Evolutionary conservation across 2,329 filamentous ascomycete genomes (phyloP).

Genomic region (Sclerotiophoma versabilis): DNA sequence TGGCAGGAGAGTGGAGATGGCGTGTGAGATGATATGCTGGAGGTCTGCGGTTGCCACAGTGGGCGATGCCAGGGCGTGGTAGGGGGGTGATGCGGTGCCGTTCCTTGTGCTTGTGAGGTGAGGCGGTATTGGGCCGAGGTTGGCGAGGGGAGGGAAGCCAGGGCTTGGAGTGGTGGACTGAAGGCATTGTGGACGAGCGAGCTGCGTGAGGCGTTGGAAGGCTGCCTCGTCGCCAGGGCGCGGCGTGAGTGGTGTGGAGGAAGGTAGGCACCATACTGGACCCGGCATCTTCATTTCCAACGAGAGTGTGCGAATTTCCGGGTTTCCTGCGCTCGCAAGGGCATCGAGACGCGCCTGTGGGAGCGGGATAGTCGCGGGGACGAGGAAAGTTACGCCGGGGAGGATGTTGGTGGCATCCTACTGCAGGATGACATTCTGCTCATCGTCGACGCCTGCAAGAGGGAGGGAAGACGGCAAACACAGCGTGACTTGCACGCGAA

Average conservation of each 20-base stretch:
- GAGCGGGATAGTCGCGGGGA: constrained; percentile 5
- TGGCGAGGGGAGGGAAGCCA: neutral
- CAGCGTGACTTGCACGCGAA: constrained; percentile 20
- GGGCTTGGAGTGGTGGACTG: neutral
- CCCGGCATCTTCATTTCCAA: constrained; percentile 14
- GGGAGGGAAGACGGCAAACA: constrained; percentile 16
- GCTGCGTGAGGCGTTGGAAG: constrained; percentile 13
- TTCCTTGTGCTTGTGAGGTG: neutral
- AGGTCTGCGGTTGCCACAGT: neutral
- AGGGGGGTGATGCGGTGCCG: neutral
- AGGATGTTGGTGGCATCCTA: constrained; percentile 28
- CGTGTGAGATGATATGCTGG: constrained; percentile 5
- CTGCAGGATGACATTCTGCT: constrained; percentile 24
- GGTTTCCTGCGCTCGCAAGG: constrained; percentile 19
- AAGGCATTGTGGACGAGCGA: constrained; percentile 11
- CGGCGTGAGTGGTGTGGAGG: neutral
- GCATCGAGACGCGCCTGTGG: constrained; percentile 6
- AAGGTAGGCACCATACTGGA: constrained; percentile 15
- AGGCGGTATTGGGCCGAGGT: neutral
- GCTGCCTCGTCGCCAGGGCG: constrained; percentile 12
- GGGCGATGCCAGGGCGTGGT: neutral
- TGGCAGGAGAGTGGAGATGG: constrained; percentile 11
- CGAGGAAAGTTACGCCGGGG: constrained; percentile 15
- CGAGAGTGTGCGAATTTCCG: constrained; percentile 20
- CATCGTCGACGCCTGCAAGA: constrained; percentile 14